Evolutionary conservation across 495 filamentous ascomycete genomes (phyloP), one percentile per base, ranked within the genome.

Genomic region (Aspergillus wentii): DNA sequence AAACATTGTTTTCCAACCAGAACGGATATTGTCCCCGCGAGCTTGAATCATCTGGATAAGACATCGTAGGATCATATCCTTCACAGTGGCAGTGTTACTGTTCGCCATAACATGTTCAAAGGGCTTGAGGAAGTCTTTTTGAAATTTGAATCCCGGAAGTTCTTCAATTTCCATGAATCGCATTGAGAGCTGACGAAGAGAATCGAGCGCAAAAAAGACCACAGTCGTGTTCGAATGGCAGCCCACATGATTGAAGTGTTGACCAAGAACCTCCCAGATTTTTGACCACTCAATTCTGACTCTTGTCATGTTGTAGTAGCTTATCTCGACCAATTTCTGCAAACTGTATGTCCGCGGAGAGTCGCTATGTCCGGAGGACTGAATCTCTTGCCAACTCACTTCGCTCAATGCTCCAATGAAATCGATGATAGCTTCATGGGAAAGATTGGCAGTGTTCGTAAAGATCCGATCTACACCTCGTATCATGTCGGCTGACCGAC

Each of bases 1-100:
- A 68, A 99, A 97, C 89, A 99, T 97, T 9, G 92, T 97, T 60
- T 92, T 82, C 92, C 92, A 99, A 19, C 92, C 92, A 13, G 89
- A 95, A 8, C 90, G 83, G 48, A 99, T 97, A 46, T 96, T 97
- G 50, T 95, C 80, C 7, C 92, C 92, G 44, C 86, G 76, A 17
- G 92, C 90, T 62, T 97, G 94, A 28, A 99, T 89, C 92, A 99
- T 99, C 60, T 99, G 92, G 38, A 94, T 92, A 37, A 99, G 69
- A 56, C 94, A 99, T n/a, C 88, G 78, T 9, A 99, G 72, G 21
- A 94, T 87, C 88, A 97, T 95, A 51, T 99, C 92, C 59, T 99
- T 99, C 43, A 99, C 92, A 6, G 84, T 75, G 20, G 94, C 83
- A 33, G 88, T 82, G 39, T 61, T 86, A 41, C 88, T 91, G 62